These are phyloP conservation scores for Gynochthodes officinalis DNA, from an alignment of 257 asterid genomes.

Conservation along the genomic window DNA sequence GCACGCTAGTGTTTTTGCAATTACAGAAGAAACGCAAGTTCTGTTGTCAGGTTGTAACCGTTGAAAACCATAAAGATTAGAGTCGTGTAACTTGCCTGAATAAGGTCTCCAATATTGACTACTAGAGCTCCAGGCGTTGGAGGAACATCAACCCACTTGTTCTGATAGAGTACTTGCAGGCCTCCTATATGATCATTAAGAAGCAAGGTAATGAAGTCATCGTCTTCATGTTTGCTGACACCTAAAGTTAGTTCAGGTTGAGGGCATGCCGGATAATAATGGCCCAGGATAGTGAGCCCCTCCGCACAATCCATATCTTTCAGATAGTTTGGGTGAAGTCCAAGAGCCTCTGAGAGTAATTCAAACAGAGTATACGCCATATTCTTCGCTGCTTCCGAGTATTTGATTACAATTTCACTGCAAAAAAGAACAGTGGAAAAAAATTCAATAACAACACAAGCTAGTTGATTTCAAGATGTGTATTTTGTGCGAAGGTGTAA, in stretches of 20 bases:
- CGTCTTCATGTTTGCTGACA: constrained; percentile 23
- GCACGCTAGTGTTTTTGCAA: too few relatives aligned
- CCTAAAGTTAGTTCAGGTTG: constrained; percentile 29
- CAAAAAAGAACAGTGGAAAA: too few relatives aligned
- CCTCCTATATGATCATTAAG: constrained; percentile 27
- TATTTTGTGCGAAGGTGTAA: too few relatives aligned
- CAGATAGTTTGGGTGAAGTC: constrained; percentile 15
- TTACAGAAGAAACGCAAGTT: too few relatives aligned
- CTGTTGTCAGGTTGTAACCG: too few relatives aligned
- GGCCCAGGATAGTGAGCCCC: constrained; percentile 20
- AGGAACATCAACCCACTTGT: constrained; percentile 34
- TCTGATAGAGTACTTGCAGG: constrained; percentile 25
- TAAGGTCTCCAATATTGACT: constrained; percentile 27
- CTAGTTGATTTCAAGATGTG: too few relatives aligned
- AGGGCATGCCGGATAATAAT: constrained; percentile 34
- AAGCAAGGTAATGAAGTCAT: constrained; percentile 24
- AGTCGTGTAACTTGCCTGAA: constrained; percentile 9
- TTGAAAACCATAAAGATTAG: too few relatives aligned
- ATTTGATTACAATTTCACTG: constrained; percentile 19
- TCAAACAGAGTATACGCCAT: constrained; percentile 10
- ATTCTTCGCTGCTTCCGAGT: constrained; percentile 17
- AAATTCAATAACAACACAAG: too few relatives aligned
- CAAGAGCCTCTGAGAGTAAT: constrained; percentile 22
- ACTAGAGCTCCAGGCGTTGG: constrained; percentile 30
- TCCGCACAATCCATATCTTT: constrained; percentile 22